Conservation (phyloP, 1,284 basidiomycete genomes). For the Naganishia sp. region DNA sequence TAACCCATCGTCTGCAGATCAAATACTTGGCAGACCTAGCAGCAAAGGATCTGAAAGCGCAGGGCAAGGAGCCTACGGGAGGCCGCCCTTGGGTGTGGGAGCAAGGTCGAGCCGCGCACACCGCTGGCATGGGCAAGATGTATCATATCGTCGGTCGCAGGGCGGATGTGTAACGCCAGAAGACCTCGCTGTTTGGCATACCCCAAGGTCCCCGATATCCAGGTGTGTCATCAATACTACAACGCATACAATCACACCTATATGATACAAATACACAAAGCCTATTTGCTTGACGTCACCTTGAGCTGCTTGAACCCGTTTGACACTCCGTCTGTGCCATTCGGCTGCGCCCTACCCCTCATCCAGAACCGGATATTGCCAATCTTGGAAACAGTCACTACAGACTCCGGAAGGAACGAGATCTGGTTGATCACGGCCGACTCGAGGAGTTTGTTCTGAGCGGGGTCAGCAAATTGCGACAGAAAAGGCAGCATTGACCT, state of each 20-base stretch:
- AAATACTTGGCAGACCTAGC: conserved; percentile 43
- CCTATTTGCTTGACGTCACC: conserved; percentile 7
- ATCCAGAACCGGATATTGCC: conserved; percentile 81
- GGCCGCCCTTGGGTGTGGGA: conserved; percentile 45
- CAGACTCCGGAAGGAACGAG: conserved; percentile 68
- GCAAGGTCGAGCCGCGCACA: conserved; percentile 40
- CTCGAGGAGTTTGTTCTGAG: conserved; percentile 74
- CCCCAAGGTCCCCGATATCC: not conserved
- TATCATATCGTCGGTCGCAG: conserved; percentile 41
- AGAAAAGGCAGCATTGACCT: conserved; percentile 48
- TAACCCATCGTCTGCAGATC: conserved; percentile 33
- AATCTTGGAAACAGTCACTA: conserved; percentile 72
- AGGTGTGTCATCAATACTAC: not conserved
- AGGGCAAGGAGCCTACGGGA: conserved; percentile 34
- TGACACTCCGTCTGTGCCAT: conserved; percentile 1
- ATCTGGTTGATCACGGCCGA: conserved; percentile 71
- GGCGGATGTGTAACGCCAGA: conserved; percentile 19
- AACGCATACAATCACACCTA: conserved; percentile 21
- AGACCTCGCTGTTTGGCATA: not conserved
- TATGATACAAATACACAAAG: not conserved
- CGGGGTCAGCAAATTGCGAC: conserved; percentile 24
- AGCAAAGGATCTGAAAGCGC: conserved; percentile 32
- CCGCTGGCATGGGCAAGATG: conserved; percentile 43
- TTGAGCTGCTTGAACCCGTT: conserved; percentile 8
- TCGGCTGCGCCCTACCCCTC: conserved; percentile 46